Percentiles rank a stretch among this genome's conserved stretches.
Conservation (phyloP, 345 rosid genomes). For the Anastatica hierochuntica region DNA sequence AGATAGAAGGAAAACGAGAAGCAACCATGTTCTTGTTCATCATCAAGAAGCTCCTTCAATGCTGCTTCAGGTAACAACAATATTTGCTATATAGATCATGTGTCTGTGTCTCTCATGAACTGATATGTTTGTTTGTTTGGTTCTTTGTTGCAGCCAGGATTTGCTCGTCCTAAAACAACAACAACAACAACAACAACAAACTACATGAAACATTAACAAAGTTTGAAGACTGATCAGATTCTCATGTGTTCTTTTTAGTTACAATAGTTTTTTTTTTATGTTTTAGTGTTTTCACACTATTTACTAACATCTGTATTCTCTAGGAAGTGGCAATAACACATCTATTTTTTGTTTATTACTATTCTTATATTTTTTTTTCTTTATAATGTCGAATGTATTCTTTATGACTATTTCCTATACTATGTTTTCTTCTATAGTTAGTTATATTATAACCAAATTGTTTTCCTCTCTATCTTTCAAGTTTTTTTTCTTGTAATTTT, state of each 20-base stretch:
- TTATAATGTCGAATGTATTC: no score
- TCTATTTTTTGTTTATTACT: no score
- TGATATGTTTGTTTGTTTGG: conserved; percentile 17
- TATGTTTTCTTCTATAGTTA: no score
- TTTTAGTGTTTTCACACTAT: conserved; percentile 7
- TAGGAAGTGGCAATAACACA: not conserved
- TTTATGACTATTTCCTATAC: no score
- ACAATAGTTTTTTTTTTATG: no score
- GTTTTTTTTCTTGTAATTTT: no score
- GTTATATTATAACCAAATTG: no score
- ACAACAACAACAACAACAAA: no score
- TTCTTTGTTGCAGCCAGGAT: conserved; percentile 66
- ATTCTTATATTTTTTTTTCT: no score
- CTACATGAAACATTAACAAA: conserved; percentile 21
- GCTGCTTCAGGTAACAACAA: conserved; percentile 69
- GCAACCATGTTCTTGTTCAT: conserved; percentile 38
- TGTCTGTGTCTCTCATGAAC: not conserved
- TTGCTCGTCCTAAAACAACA: conserved; percentile 48
- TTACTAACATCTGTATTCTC: not conserved
- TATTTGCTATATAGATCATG: not conserved
- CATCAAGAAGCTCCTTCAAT: conserved; percentile 73
- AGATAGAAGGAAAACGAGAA: conserved; percentile 71
- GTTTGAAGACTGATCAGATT: no score
- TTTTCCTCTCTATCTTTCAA: no score
- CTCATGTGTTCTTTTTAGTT: not conserved